Percentiles rank a stretch among this genome's conserved stretches.
Conservation (phyloP, 257 asterid species). For the Rauvolfia tetraphylla region DNA sequence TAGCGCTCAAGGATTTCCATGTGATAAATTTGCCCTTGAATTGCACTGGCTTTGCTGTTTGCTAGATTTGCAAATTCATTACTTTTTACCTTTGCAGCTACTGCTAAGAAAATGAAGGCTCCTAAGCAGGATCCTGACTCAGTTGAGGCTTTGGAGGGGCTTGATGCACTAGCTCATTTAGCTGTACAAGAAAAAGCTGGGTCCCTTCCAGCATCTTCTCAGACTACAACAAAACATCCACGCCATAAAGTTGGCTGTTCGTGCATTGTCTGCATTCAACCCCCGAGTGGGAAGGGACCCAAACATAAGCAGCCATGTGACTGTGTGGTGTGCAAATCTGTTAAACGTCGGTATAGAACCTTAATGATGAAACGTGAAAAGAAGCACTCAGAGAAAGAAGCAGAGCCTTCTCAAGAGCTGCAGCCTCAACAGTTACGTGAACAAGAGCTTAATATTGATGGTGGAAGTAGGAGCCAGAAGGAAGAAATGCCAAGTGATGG, state of each 20-base stretch:
- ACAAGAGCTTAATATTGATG: conserved; percentile 17
- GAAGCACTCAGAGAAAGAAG: conserved; percentile 50
- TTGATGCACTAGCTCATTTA: conserved; percentile 61
- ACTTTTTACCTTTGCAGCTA: conserved; percentile 38
- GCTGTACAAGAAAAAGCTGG: conserved; percentile 56
- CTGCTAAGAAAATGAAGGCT: conserved; percentile 37
- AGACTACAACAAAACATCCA: conserved; percentile 62
- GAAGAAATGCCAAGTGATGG: conserved; percentile 28
- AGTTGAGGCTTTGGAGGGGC: conserved; percentile 57
- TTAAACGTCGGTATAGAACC: conserved; percentile 56
- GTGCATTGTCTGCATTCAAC: conserved; percentile 84
- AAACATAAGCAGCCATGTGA: conserved; percentile 65
- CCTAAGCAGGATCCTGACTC: conserved; percentile 34
- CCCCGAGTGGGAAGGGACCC: conserved; percentile 69
- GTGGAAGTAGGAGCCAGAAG: conserved; percentile 13
- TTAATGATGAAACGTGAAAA: conserved; percentile 56
- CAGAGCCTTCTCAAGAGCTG: conserved; percentile 36
- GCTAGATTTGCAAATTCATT: conserved; percentile 12
- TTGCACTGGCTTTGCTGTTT: background rate
- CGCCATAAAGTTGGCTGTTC: conserved; percentile 70
- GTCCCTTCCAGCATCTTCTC: conserved; percentile 38
- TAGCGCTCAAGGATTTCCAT: background rate
- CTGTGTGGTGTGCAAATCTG: conserved; percentile 57
- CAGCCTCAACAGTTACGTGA: conserved; percentile 26
- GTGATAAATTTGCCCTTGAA: background rate